Percentiles rank a stretch among this genome's conserved stretches.
Conservation (phyloP, 1,139 yeast genomes). For the Debaryomycetaceae sp. region DNA sequence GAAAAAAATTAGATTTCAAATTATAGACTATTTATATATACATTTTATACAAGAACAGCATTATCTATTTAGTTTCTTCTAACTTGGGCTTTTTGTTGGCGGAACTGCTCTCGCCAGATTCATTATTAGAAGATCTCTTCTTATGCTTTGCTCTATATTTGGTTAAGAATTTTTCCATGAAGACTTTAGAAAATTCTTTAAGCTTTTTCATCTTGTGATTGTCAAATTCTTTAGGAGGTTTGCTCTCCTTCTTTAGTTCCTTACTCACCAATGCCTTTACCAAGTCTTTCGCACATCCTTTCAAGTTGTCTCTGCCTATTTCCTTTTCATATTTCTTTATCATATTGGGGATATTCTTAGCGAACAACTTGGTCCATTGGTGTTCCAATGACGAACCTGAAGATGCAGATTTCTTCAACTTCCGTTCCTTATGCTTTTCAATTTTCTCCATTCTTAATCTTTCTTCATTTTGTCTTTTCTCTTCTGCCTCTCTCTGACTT, state of each 20-base stretch:
- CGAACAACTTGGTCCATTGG: constrained; percentile 64
- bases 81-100: neutral
- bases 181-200: constrained; percentile 57
- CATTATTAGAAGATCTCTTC: constrained; percentile 14
- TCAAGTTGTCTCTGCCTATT: constrained; percentile 70
- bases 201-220: constrained; percentile 66
- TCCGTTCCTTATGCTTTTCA: constrained; percentile 11
- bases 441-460: constrained; percentile 8
- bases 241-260: constrained; percentile 47
- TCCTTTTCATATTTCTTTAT: constrained; percentile 63
- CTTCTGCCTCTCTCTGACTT: constrained; percentile 28
- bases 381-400: constrained; percentile 22
- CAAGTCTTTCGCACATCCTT: constrained; percentile 76
- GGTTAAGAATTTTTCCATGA: constrained; percentile 70
- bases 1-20: constrained; percentile 13
- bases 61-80: neutral
- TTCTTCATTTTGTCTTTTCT: constrained; percentile 14
- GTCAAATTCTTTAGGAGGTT: constrained; percentile 57
- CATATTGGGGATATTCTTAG: constrained; percentile 75
- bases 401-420: constrained; percentile 10
- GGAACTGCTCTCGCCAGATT: neutral
- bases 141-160: constrained; percentile 47
- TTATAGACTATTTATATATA: neutral
- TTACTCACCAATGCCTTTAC: constrained; percentile 61
- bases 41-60: neutral